Percentiles rank a stretch among this genome's conserved stretches.
Evolutionary conservation across 1,284 basidiomycete genomes (phyloP).

Genomic region (Microbotryomycetes sp.): DNA sequence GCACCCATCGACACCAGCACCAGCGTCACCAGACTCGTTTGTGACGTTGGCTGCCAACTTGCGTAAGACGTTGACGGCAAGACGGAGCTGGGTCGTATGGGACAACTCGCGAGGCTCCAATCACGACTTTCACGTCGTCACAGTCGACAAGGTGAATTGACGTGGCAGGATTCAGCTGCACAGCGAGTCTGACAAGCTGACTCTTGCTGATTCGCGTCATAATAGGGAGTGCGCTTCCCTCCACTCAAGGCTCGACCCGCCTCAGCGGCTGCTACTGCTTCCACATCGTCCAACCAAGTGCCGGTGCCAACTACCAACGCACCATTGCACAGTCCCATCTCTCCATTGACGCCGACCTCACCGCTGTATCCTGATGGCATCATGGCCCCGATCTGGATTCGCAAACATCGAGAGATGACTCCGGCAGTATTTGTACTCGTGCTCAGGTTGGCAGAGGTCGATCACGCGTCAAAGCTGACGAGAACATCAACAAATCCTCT

Average conservation of each 20-base stretch:
- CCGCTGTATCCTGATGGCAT: slow-evolving; percentile 90
- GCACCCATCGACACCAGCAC: slow-evolving; percentile 7
- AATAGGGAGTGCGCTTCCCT: slow-evolving; percentile 66
- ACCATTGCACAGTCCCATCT: slow-evolving; percentile 71
- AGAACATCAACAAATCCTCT: slow-evolving; percentile 8
- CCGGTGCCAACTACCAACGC: slow-evolving; percentile 11
- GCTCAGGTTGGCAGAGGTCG: slow-evolving; percentile 63
- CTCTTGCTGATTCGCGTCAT: slow-evolving; percentile 1
- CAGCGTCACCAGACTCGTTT: slow-evolving; percentile 37
- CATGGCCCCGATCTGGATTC: slow-evolving; percentile 93
- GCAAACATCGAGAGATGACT: slow-evolving; percentile 84
- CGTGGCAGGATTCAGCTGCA: background rate
- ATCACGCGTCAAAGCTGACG: background rate
- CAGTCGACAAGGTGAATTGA: slow-evolving; percentile 65
- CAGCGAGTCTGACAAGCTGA: background rate
- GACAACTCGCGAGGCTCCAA: slow-evolving; percentile 39
- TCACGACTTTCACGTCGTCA: slow-evolving; percentile 69
- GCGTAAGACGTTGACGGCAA: slow-evolving; percentile 55
- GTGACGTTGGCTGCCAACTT: slow-evolving; percentile 55
- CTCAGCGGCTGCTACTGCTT: slow-evolving; percentile 44
- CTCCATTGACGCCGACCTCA: slow-evolving; percentile 76
- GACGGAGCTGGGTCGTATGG: slow-evolving; percentile 45
- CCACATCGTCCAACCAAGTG: slow-evolving; percentile 18
- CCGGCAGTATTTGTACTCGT: slow-evolving; percentile 91
- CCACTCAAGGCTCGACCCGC: slow-evolving; percentile 65